phyloP scores from a whole-genome alignment of 441 rosid species.

The Arabidopsis hybrid region DNA sequence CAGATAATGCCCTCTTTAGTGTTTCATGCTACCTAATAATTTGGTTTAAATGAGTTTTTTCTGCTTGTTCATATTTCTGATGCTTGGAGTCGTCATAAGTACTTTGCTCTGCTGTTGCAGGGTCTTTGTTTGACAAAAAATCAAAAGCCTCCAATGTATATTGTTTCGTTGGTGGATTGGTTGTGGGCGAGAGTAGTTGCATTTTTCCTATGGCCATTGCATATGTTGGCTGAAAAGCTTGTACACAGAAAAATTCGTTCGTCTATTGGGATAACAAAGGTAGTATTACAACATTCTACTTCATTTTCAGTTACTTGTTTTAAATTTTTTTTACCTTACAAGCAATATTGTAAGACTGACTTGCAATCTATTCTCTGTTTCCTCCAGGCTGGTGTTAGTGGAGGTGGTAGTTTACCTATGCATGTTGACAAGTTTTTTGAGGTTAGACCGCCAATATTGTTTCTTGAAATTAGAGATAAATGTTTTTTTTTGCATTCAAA shows the following conservation, averaged over 20 bases:
- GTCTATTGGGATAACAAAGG: conserved; percentile 90
- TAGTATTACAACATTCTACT: conserved; percentile 26
- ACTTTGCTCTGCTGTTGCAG: conserved; percentile 44
- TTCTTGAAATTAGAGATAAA: conserved; percentile 2
- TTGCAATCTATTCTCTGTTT: conserved; percentile 29
- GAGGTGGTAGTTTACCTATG: conserved; percentile 93
- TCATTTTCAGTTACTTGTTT: conserved; percentile 1
- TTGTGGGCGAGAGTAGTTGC: conserved; percentile 74
- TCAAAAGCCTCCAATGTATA: conserved; percentile 62
- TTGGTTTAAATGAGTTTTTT: neutral
- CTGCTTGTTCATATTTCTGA: neutral
- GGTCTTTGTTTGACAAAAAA: conserved; percentile 71
- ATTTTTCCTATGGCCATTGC: conserved; percentile 74
- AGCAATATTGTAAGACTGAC: conserved; percentile 1
- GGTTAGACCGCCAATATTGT: conserved; percentile 56
- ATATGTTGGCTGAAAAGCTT: conserved; percentile 76
- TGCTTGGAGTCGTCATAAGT: neutral
- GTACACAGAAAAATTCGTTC: conserved; percentile 75
- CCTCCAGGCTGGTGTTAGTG: conserved; percentile 89
- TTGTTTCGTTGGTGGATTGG: conserved; percentile 66
- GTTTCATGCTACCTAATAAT: neutral
- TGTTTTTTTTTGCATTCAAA: neutral
- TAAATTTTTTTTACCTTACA: neutral
- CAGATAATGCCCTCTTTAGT: conserved; percentile 10
- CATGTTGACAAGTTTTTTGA: conserved; percentile 90